Conservation (phyloP, 2,329 filamentous ascomycete genomes). For the Colletotrichum kahawae region DNA sequence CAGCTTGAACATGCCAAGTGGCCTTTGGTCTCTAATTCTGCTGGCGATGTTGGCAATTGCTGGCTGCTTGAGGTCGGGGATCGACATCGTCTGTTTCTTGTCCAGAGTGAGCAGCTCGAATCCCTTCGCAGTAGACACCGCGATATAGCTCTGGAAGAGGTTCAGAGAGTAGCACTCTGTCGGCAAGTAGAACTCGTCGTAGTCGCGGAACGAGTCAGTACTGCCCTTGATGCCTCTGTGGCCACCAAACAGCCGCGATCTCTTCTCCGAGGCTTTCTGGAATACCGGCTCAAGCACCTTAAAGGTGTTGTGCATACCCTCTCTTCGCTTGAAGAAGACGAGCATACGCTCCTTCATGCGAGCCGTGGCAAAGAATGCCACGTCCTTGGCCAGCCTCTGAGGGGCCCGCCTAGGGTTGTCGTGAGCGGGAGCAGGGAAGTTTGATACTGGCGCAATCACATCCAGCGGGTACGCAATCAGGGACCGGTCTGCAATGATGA, state of each 20-base stretch:
- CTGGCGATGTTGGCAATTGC: conserved; percentile 85
- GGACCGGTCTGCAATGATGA: conserved; percentile 89
- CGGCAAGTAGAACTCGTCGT: conserved; percentile 98
- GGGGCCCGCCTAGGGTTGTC: conserved; percentile 86
- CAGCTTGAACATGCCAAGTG: conserved; percentile 95
- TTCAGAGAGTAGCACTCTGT: conserved; percentile 95
- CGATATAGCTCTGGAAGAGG: conserved; percentile 92
- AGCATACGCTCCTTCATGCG: conserved; percentile 96
- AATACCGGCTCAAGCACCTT: conserved; percentile 96
- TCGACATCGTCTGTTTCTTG: conserved; percentile 94
- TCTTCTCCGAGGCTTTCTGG: conserved; percentile 89
- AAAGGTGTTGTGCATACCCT: conserved; percentile 91
- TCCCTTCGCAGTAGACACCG: conserved; percentile 88
- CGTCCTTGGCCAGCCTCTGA: conserved; percentile 89
- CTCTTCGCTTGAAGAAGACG: conserved; percentile 96
- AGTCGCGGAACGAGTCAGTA: conserved; percentile 97
- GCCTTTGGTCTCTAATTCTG: conserved; percentile 81
- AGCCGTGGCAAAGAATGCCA: conserved; percentile 95
- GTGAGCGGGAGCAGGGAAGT: conserved; percentile 64
- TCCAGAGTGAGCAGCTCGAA: conserved; percentile 96
- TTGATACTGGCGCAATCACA: conserved; percentile 71
- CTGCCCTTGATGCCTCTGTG: conserved; percentile 68
- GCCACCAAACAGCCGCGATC: conserved; percentile 68
- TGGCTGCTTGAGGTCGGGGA: conserved; percentile 82
- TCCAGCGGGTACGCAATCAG: conserved; percentile 95